phyloP scores from a whole-genome alignment of 495 filamentous ascomycete species.

The Penicillium bovifimosum region DNA sequence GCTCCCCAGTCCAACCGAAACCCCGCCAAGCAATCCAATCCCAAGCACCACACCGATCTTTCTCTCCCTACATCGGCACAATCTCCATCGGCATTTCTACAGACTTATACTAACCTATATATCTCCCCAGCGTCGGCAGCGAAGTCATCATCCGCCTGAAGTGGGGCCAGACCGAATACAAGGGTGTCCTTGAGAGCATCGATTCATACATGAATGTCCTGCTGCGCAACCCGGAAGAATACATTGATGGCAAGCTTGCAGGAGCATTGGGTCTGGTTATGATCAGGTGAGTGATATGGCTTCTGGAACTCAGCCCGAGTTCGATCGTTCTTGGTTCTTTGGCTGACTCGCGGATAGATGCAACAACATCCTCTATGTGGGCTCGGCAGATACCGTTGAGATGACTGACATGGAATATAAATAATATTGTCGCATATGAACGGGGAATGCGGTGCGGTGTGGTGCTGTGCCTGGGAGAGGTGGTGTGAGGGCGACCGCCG shows the following conservation, averaged over 20 bases:
- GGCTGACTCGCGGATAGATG: conserved; percentile 48
- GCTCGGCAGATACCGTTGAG: conserved; percentile 53
- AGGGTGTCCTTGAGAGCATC: conserved; percentile 81
- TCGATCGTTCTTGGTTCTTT: background rate
- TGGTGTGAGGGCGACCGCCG: background rate
- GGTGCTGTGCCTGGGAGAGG: background rate
- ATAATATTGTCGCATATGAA: conserved; percentile 17
- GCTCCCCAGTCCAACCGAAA: background rate
- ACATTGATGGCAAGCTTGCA: conserved; percentile 79
- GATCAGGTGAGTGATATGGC: conserved; percentile 65
- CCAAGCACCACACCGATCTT: background rate
- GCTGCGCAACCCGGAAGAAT: conserved; percentile 83
- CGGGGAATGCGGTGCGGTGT: background rate
- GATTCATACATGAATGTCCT: conserved; percentile 99
- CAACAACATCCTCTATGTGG: conserved; percentile 96
- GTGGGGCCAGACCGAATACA: conserved; percentile 97
- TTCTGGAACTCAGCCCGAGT: background rate
- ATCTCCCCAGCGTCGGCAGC: conserved; percentile 66
- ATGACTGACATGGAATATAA: conserved; percentile 49
- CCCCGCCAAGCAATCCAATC: background rate
- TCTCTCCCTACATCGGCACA: background rate
- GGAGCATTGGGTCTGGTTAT: conserved; percentile 83
- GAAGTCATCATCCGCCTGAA: conserved; percentile 88
- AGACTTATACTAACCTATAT: conserved; percentile 3
- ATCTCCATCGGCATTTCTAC: background rate